These are phyloP conservation scores for Glycyrrhiza uralensis DNA, from an alignment of 306 rosid genomes.

Conservation along the genomic window DNA sequence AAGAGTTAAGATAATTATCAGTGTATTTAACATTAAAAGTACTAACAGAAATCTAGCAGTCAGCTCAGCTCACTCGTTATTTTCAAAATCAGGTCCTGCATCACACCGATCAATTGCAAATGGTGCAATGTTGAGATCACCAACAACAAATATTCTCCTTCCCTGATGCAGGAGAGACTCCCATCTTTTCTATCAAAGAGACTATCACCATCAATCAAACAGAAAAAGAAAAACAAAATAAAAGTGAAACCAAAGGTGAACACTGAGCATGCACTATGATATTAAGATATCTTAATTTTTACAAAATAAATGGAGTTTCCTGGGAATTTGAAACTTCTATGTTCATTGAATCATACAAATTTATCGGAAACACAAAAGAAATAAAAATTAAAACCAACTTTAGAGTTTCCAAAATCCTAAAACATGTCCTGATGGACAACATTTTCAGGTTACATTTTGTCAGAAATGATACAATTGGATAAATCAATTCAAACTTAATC, in stretches of 20 bases:
- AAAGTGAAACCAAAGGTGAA: neutral
- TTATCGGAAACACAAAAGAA: neutral
- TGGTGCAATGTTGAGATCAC: conserved; percentile 97
- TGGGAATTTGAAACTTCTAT: neutral
- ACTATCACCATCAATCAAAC: conserved; percentile 35
- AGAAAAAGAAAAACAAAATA: conserved; percentile 17
- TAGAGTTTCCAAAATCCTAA: conserved; percentile 1
- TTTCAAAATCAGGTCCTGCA: conserved; percentile 90
- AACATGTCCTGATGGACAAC: neutral
- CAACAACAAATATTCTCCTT: conserved; percentile 79
- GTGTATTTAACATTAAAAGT: neutral
- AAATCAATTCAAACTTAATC: neutral
- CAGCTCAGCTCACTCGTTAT: conserved; percentile 58
- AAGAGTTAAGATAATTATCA: conserved; percentile 1
- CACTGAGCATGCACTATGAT: neutral
- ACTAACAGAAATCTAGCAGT: conserved; percentile 22
- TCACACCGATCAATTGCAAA: conserved; percentile 78
- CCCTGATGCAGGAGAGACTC: conserved; percentile 66
- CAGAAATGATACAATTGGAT: neutral
- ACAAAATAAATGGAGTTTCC: neutral
- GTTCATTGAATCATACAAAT: neutral
- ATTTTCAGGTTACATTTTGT: neutral
- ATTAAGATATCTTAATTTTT: neutral
- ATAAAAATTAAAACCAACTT: neutral
- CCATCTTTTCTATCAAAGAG: conserved; percentile 77